Evolutionary conservation across 2,329 filamentous ascomycete species (phyloP).

Genomic region (Fusarium sp.): DNA sequence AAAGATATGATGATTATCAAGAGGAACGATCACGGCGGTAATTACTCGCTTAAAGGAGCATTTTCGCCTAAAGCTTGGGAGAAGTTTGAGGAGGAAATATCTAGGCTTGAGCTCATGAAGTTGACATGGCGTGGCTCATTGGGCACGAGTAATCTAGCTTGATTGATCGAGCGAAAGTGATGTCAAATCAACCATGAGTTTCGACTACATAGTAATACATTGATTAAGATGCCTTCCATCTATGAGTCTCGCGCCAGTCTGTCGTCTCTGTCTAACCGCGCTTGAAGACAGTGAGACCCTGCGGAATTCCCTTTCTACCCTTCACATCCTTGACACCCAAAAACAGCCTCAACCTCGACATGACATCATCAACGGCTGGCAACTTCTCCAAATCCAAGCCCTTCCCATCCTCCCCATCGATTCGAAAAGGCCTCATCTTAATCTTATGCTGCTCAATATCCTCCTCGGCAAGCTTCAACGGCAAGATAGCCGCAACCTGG

Average conservation of each 20-base stretch:
- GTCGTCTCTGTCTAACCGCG: neutral
- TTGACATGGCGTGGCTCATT: too few species aligned
- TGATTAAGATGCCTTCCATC: too few species aligned
- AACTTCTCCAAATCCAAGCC: constrained; percentile 3
- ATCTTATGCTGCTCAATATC: neutral
- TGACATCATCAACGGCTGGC: neutral
- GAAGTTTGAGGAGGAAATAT: neutral
- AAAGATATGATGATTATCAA: too few species aligned
- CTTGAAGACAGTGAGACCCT: constrained; percentile 4
- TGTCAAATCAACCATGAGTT: too few species aligned
- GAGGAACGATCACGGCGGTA: too few species aligned
- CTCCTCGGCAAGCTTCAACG: neutral
- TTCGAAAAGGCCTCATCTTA: neutral
- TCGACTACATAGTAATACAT: too few species aligned
- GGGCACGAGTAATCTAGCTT: too few species aligned
- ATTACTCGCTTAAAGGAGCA: too few species aligned
- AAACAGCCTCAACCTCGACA: neutral
- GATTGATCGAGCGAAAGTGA: too few species aligned
- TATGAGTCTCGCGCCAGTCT: too few species aligned
- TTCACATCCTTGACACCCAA: neutral
- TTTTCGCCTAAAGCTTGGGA: constrained; percentile 6
- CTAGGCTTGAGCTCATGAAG: neutral
- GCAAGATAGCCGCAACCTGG: constrained; percentile 6
- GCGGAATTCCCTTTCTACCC: neutral
- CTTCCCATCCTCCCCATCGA: neutral